Evolutionary conservation across 2,329 filamentous ascomycete genomes (phyloP).

Genomic region (Penicillium crustosum): DNA sequence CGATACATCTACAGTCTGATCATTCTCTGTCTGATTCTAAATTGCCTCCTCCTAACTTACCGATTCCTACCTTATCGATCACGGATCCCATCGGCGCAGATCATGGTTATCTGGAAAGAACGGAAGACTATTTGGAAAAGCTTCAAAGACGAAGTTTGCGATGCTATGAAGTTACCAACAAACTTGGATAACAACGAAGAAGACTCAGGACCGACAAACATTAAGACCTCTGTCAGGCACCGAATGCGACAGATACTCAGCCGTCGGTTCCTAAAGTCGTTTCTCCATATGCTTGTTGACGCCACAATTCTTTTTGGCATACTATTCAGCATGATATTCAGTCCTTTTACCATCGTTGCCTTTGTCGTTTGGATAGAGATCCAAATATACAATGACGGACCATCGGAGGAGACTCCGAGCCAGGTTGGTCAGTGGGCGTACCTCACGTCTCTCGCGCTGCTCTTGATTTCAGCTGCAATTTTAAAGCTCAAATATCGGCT

Average conservation of each 20-base stretch:
- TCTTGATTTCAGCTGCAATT: slow-evolving; percentile 30
- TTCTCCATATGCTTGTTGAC: slow-evolving; percentile 17
- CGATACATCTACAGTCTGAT: slow-evolving; percentile 34
- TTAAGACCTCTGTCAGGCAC: not conserved
- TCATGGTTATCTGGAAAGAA: slow-evolving; percentile 27
- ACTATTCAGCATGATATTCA: slow-evolving; percentile 32
- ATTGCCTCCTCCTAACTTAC: slow-evolving; percentile 25
- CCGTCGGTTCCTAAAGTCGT: slow-evolving; percentile 9
- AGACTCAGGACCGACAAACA: too few species aligned
- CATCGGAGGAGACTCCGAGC: slow-evolving; percentile 27
- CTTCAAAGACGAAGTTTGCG: slow-evolving; percentile 19
- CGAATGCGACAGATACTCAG: slow-evolving; percentile 10
- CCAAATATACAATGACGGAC: slow-evolving; percentile 32
- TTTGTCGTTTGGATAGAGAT: slow-evolving; percentile 37
- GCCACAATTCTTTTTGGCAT: slow-evolving; percentile 19
- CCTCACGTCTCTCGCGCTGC: slow-evolving; percentile 29
- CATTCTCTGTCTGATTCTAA: slow-evolving; percentile 26
- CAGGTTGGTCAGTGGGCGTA: slow-evolving; percentile 37
- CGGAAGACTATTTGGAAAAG: slow-evolving; percentile 21
- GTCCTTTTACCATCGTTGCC: slow-evolving; percentile 31
- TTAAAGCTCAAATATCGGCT: slow-evolving; percentile 29
- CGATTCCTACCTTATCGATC: slow-evolving; percentile 26
- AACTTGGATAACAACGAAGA: not conserved
- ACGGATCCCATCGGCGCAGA: slow-evolving; percentile 27
- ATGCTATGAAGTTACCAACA: not conserved